Evolutionary conservation across 2,329 filamentous ascomycete genomes (phyloP), one percentile per base, ranked within the genome.

Genomic region (Aspergillus alliaceus): DNA sequence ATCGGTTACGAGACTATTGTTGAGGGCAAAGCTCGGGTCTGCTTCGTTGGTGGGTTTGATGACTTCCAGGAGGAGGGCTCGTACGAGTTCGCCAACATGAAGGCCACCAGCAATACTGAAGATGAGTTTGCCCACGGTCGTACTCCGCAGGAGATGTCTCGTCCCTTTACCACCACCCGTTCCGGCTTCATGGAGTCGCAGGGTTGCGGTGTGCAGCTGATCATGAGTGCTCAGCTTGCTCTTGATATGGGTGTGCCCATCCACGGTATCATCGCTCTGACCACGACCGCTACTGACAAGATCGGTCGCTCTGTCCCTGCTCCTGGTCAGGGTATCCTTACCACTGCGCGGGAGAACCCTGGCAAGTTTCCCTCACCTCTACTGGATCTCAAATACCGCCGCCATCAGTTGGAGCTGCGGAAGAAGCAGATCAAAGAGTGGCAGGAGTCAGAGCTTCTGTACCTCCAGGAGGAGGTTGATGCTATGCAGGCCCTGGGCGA

Each of bases 11-110:
- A 99, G 80, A 98, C 93, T 25, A 99, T 99, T 72, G 88, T 97
- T 69, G 93, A 98, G 77, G 95, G 95, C 78, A 99, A 99, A 84
- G 95, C 96, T 58, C 90, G 93, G 52, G 86, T 99, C 70, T 98
- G 93, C 84, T 89, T 99, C 64, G 96, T 99, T 58, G 95, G 95
- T 85, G 95, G 95, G 66, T 98, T 99, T 71, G 95, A 99, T 80
- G 96, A 99, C 79, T 97, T 99, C 82, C 92, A 96, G 71, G 95
- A 99, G 79, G 95, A 99, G 79, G 96, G 95, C 52, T 99, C 95
- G 1, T 99, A 97, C 72, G 95, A 99, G 77, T 99, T 99, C 75
- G 95, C 95, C 82, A 99, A 99, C 83, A 99, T 99, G 95, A 96
- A 96, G 80, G 95, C 95, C 58, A 99, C 95, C 55, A 97, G 93